Conservation (phyloP, 2,329 filamentous ascomycete species). For the Monosporascus sp. region DNA sequence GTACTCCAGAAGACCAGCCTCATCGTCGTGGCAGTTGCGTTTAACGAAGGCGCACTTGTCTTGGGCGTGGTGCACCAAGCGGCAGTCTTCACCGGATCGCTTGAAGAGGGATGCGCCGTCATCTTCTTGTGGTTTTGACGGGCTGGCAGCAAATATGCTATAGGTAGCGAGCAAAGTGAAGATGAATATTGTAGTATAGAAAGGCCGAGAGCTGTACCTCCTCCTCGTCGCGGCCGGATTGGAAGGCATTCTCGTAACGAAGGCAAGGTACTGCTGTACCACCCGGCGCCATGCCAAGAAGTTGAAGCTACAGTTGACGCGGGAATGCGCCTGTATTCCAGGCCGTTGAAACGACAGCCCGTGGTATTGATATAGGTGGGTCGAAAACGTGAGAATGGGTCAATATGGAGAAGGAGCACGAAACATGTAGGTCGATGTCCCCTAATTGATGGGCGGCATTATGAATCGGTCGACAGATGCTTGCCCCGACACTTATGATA, state of each 20-base stretch:
- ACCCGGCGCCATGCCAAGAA: background rate
- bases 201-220: conserved; percentile 42
- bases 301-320: background rate
- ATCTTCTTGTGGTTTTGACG: conserved; percentile 11
- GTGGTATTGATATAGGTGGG: too few species aligned
- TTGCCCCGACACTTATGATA: too few species aligned
- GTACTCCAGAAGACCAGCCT: conserved; percentile 86
- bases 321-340: too few species aligned
- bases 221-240: conserved; percentile 23
- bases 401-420: too few species aligned
- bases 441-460: too few species aligned
- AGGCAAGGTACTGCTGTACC: background rate
- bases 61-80: conserved; percentile 66
- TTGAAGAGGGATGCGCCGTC: conserved; percentile 8
- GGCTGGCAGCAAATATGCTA: conserved; percentile 30
- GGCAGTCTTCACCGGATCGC: conserved; percentile 54
- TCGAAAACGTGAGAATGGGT: too few species aligned
- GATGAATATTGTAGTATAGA: conserved; percentile 42
- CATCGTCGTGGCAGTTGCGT: conserved; percentile 78
- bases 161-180: conserved; percentile 41
- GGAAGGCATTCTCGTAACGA: conserved; percentile 5
- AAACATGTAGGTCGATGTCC: too few species aligned
- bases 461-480: too few species aligned
- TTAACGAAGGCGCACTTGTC: conserved; percentile 87
- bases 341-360: too few species aligned